Percentiles rank a stretch among this genome's conserved stretches.
Evolutionary conservation across 306 rosid genomes (phyloP).

Genomic region (Casuarina equisetifolia): DNA sequence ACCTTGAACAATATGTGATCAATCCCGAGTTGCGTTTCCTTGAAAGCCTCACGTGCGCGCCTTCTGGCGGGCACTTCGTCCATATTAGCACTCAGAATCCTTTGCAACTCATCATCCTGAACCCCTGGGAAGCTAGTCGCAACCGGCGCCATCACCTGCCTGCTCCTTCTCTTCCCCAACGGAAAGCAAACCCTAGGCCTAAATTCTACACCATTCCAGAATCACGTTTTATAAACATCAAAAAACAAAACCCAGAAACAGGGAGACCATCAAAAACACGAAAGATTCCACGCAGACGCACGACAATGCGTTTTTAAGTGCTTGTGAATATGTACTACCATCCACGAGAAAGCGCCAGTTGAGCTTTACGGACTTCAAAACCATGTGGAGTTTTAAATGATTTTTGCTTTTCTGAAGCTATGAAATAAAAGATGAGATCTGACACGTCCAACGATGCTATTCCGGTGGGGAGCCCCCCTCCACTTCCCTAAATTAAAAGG

Average conservation of each 20-base stretch:
- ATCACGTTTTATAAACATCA: constrained; percentile 11
- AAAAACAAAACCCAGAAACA: constrained; percentile 8
- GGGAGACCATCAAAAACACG: neutral
- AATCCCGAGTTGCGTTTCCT: constrained; percentile 74
- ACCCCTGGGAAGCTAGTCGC: constrained; percentile 50
- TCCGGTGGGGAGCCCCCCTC: too few relatives aligned
- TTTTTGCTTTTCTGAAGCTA: neutral
- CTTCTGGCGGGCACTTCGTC: constrained; percentile 74
- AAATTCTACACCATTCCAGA: constrained; percentile 29
- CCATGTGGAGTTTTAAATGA: constrained; percentile 19
- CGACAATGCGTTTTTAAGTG: neutral
- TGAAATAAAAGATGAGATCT: neutral
- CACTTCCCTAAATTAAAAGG: neutral
- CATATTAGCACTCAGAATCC: constrained; percentile 62
- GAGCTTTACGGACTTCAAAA: constrained; percentile 33
- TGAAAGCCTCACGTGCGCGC: constrained; percentile 76
- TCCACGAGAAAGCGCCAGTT: constrained; percentile 4
- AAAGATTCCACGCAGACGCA: neutral
- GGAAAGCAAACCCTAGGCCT: constrained; percentile 29
- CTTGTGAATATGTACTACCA: constrained; percentile 9
- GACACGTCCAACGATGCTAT: neutral
- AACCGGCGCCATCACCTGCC: constrained; percentile 39
- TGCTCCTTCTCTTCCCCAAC: constrained; percentile 20
- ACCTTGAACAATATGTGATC: constrained; percentile 86
- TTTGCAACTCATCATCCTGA: constrained; percentile 43